Base-by-base conservation (phyloP, 768 basidiomycete species). In the Boletus sensibilis region DNA sequence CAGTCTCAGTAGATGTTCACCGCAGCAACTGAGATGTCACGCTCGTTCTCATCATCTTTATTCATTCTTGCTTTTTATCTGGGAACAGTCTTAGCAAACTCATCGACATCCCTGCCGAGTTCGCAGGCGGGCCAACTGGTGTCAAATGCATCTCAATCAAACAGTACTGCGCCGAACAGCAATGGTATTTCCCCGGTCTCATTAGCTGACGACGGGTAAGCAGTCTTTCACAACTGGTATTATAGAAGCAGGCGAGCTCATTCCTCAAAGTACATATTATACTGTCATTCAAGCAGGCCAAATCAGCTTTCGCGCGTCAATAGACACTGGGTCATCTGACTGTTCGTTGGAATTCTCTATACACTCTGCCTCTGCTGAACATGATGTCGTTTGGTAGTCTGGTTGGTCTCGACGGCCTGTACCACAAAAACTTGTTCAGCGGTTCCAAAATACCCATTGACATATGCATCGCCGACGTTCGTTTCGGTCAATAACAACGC, bases 381-480 rank as follows among this genome's bases (percentile, higher is more conserved):
- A 12, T 7, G n/a, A 2, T 13, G 7, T 35, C 16, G 39, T 33
- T 52, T 34, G 85, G n/a, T 86, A 73, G 71, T 88, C 13, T 92
- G 89, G 89, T 59, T 92, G 20, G 65, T 82, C 42, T 86, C 88
- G 16, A 85, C 88, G 9, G 76, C 64, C 5, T 92, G 90, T 70
- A 70, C 69, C 29, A 78, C 83, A 13, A 62, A 66, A n/a, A 64
- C 77, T 0, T 92, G 90, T 70, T 73, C 75, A 44, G 61, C 67
- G 4, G 75, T 86, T 9, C 90, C 90, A n/a, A 78, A 75, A 53
- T 92, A 90, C 68, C 90, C 89, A 18, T 75, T 91, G 50, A 64
- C 70, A 4, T 91, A 87, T 64, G 68, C 76, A 50, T 91, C 87
- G 55, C 78, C 86, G 2, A 82, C 88, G 3, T 92, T 87, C 60